Base-by-base conservation (phyloP, 1,284 basidiomycete species). In the Ganoderma resinaceum region DNA sequence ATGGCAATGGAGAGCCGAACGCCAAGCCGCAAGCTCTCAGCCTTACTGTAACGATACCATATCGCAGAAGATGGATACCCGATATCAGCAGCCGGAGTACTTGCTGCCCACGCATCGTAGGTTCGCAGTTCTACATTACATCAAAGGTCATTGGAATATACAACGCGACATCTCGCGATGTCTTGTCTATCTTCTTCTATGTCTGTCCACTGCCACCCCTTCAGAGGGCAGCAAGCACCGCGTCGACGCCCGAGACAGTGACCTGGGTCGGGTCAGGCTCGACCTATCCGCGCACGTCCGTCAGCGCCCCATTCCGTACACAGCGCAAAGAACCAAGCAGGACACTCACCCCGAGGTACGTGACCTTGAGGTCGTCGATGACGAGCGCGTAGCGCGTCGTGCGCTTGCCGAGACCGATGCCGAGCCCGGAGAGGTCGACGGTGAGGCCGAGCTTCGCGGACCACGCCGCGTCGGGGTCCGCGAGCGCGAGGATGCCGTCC, bases 301-400 rank as follows among this genome's bases (percentile, higher is more conserved):
- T 60, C 35, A 60, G 58, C 58, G 9, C 31, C 35, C 29, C 46
- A 46, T 65, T n/a, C 42, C 42, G n/a, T 5, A 18, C 18, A 18
- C 55, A 58, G 16, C 16, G 29, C 11, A 4, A 38, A 49, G 20
- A 61, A 33, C 11, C 9, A 37, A 33, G n/a, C n/a, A n/a, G n/a
- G n/a, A 49, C 42, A 78, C 87, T 65, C 73, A 91, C 88, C 66
- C 83, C 86, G 66, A 91, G 70, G 73, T 90, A 90, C 67, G 86
- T 87, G 72, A 93, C 83, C 75, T 90, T 87, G 66, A 93, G 81
- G 76, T 95, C 87, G 66, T 95, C 89, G 72, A 93, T 76, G 74
- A 95, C 81, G 67, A 93, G 73, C n/a, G 90, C 92, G 76, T 90
- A 95, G 62, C 94, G 88, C 20, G 81, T 82, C 57, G 92, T 92